Base-by-base conservation (phyloP, 2,329 filamentous ascomycete species). In the Neobulgaria alba region DNA sequence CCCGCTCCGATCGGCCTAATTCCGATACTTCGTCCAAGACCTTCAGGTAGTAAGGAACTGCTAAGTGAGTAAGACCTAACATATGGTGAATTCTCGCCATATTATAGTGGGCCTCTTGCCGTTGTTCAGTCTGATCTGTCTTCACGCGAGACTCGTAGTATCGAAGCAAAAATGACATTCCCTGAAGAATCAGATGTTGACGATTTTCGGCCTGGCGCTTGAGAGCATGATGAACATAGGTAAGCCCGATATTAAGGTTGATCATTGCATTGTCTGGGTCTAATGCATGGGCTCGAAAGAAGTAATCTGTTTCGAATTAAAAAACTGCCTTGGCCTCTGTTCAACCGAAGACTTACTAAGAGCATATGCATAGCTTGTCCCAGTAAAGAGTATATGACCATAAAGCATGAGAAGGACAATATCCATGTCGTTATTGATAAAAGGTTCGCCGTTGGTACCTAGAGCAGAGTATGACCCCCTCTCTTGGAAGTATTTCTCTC, bases 131-230 rank as follows among this genome's bases (percentile, higher is more conserved):
- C 29, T 46, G 39, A 2, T 49, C 33, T 23, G 61, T 58, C 7
- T 55, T 52, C 3, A 64, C 66, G 18, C 83, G 71, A 16, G 18
- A 76, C 58, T 77, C 69, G 50, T 84, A 81, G 62, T 93, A 94
- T 26, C 77, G 68, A 42, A 81, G 76, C 42, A 96, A 64, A 55
- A 95, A 95, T 0, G 80, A 70, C 37, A 95, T 72, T 0, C 88
- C 92, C 60, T 96, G 89, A 49, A 86, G 71, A 31, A 95, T 78
- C 30, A 88, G 76, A 57, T 85, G 90, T 58, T 96, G 90, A 2
- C 92, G 72, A 58, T 96, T 96, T 35, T 90, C 86, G 0, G 83
- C 80, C 61, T 94, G 86, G 2, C 90, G 76, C 61, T 96, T 95
- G 56, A 95, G 73, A 0, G 84, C 82, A 59, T 92, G 84, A 60